Conservation (phyloP, 2,329 filamentous ascomycete genomes). For the Sporothrix schenckii region DNA sequence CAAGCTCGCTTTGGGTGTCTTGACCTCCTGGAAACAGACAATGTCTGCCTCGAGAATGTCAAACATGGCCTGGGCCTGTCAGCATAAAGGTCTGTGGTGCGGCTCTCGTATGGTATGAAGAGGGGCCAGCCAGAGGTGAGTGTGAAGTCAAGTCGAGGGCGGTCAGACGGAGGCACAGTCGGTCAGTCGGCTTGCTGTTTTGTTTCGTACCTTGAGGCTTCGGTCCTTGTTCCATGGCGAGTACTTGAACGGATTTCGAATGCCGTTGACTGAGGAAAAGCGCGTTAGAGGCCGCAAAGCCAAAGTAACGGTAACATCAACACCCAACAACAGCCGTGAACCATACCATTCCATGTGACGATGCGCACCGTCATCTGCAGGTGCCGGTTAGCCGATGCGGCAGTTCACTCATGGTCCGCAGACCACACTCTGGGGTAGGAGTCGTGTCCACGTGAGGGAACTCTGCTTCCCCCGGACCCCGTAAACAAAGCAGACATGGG, state of each 20-base stretch:
- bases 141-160: not conserved
- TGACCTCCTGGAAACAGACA: conserved; percentile 91
- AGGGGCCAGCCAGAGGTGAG: not conserved
- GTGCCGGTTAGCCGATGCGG: not conserved
- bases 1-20: conserved; percentile 92
- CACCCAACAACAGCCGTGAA: not conserved
- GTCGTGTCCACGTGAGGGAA: not conserved
- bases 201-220: conserved; percentile 63
- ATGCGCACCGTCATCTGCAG: conserved; percentile 71
- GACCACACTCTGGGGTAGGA: not conserved
- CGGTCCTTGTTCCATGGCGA: conserved; percentile 76
- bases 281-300: conserved; percentile 38
- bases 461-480: not conserved
- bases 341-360: conserved; percentile 79
- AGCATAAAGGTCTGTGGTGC: not conserved
- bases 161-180: not conserved
- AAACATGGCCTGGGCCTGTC: conserved; percentile 75
- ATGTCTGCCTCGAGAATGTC: conserved; percentile 90
- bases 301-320: not conserved
- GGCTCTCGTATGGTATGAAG: not conserved
- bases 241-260: conserved; percentile 81
- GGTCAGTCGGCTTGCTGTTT: not conserved
- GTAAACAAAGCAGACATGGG: not conserved
- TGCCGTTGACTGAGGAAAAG: conserved; percentile 61
- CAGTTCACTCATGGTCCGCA: no score